Evolutionary conservation across 768 basidiomycete genomes (phyloP), one percentile per base, ranked within the genome.

Genomic region (Leccinum longicurvipes): DNA sequence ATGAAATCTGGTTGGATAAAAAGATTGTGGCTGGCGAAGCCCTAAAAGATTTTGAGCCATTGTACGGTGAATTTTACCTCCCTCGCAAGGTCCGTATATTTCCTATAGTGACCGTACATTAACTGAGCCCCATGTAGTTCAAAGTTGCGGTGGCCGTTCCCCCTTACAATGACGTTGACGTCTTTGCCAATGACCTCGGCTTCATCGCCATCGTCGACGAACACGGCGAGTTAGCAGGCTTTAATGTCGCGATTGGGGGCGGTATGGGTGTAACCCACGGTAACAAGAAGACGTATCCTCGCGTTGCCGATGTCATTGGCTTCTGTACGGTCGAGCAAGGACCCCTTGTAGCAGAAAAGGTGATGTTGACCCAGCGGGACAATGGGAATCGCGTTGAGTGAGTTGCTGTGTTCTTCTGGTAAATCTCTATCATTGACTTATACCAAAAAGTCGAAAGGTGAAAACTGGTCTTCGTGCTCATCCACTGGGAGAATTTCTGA

Each of bases 251-350:
- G 15, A 78, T 92, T 44, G 97, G 97, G 54, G 97, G 97, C 63
- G 97, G 97, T 48, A 99, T 99, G 97, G 97, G 97, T 72, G 97
- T 98, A 44, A 98, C 97, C 1, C 96, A 98, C 64, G 93, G 93
- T 31, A 96, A 93, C 80, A 98, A 98, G 79, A 95, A 97, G 79
- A 99, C 97, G 0, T 98, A 98, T 70, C 97, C 97, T 46, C 87
- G 97, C 51, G 72, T 86, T 45, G 93, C 84, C 27, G 87, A 87
- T 64, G 74, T 97, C 47, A 82, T 99, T 58, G 97, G 97, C 50
- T 99, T 98, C 79, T 93, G 93, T 65, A 91, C 89, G 1, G 75
- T 83, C 6, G 92, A 94, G 51, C 87, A 98, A 67, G 94, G 91
- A 51, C 81, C 81, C 64, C 76, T 82, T 56, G 87, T 96, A 4